These are phyloP conservation scores for Ploettnerulaceae sp. DNA, from an alignment of 2,329 filamentous ascomycete species.

Conservation along the genomic window DNA sequence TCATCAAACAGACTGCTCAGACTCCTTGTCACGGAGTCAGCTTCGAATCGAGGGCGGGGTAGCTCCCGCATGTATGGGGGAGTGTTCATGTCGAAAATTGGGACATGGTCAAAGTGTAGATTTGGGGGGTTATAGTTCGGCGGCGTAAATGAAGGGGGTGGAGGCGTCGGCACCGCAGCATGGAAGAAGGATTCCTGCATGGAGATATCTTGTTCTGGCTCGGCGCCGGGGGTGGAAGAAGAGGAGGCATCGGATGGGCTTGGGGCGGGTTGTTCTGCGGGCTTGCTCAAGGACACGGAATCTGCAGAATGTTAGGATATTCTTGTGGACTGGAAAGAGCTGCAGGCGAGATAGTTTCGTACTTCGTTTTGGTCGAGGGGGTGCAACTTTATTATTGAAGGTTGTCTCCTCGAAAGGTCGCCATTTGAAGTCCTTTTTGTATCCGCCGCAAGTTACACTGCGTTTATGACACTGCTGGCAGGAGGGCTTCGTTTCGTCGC, in stretches of 20 bases:
- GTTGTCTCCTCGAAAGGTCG: slow-evolving; percentile 62
- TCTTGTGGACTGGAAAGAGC: background rate
- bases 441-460: slow-evolving; percentile 63
- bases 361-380: slow-evolving; percentile 27
- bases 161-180: slow-evolving; percentile 26
- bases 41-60: slow-evolving; percentile 30
- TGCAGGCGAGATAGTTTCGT: slow-evolving; percentile 6
- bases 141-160: slow-evolving; percentile 12
- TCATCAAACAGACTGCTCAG: slow-evolving; percentile 36
- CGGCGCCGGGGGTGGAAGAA: slow-evolving; percentile 23
- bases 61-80: slow-evolving; percentile 29
- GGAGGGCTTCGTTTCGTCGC: slow-evolving; percentile 65
- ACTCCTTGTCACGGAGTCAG: slow-evolving; percentile 35
- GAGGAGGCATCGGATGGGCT: slow-evolving; percentile 28
- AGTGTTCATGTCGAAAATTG: slow-evolving; percentile 33
- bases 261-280: slow-evolving; percentile 17
- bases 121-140: slow-evolving; percentile 19
- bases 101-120: slow-evolving; percentile 25
- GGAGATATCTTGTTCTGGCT: slow-evolving; percentile 24
- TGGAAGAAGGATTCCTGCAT: slow-evolving; percentile 33
- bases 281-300: slow-evolving; percentile 22
- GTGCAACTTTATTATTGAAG: slow-evolving; percentile 40
- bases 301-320: slow-evolving; percentile 23
- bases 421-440: slow-evolving; percentile 75
- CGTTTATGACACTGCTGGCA: slow-evolving; percentile 63